Base-by-base conservation (phyloP, 2,329 filamentous ascomycete genomes). In the Trichoderma hamatum region DNA sequence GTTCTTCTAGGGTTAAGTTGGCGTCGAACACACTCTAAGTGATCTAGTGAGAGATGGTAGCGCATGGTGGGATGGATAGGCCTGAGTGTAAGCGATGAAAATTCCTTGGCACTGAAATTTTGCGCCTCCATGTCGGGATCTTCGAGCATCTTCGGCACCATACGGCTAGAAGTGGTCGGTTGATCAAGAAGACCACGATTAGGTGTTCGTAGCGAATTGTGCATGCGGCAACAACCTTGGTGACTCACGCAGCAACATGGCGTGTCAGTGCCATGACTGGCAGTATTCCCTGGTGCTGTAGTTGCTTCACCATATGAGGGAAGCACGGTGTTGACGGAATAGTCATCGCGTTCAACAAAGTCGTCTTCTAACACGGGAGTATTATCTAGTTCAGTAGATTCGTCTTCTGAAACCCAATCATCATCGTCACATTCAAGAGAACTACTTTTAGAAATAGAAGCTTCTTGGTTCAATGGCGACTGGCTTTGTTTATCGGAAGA, bases 181-280 rank as follows among this genome's bases (percentile, higher is more conserved):
- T 49, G 14, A 14, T 26, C 30, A 28, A 51, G 28, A 36, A 1
- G 26, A n/a, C 10, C 28, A n/a, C 54, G 52, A 59, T 66, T 52
- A 1, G 59, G 39, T 2, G 9, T 51, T 16, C 51, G 39, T 36
- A 39, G 34, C 49, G 60, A 66, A 14, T 30, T 66, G 36, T 69
- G 60, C 24, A 28, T 58, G 24, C 59, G 52, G 16, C 67, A 69
- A n/a, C 51, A 69, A 60, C 67, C 60, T 69, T 69, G 60, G 21
- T 49, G 43, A 21, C 3, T 2, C n/a, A n/a, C n/a, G n/a, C n/a
- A 49, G n/a, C 21, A 9, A 21, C 43, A 68, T 34, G 58, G 26
- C 11, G 11, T n/a, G 21, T 5, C 5, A 11, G 2, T 5, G 21
- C 16, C 34, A 55, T 49, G 7, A 11, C 21, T 21, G 2, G n/a